Conservation (phyloP, 2,329 filamentous ascomycete genomes). For the Xylaria sp. region DNA sequence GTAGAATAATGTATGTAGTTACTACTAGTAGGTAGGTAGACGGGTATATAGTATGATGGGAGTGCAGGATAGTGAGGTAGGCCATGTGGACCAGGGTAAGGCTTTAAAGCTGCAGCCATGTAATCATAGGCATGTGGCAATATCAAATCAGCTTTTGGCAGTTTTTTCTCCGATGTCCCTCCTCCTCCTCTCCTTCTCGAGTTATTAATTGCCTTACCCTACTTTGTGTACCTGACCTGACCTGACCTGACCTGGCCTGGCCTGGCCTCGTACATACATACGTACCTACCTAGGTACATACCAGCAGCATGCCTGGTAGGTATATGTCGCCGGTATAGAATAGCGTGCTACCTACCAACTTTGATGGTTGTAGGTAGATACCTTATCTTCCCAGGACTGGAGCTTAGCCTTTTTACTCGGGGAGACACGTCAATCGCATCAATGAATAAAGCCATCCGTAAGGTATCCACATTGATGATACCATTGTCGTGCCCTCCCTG, state of each 20-base stretch:
- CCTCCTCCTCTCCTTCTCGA: slow-evolving; percentile 14
- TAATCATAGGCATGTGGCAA: slow-evolving; percentile 27
- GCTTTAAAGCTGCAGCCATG: slow-evolving; percentile 24
- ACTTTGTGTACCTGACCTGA: slow-evolving; percentile 9
- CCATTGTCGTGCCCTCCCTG: slow-evolving; percentile 13
- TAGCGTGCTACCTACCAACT: no score
- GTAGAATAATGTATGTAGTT: not conserved
- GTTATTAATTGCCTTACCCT: slow-evolving; percentile 16
- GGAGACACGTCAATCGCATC: slow-evolving; percentile 25
- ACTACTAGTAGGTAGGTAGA: not conserved
- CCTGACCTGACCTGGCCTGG: slow-evolving; percentile 10
- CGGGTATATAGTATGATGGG: not conserved
- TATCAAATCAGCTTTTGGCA: slow-evolving; percentile 37
- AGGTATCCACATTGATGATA: slow-evolving; percentile 22
- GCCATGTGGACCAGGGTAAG: slow-evolving; percentile 25
- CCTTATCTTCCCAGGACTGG: not conserved
- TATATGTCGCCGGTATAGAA: not conserved
- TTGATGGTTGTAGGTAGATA: not conserved
- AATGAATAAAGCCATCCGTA: slow-evolving; percentile 8
- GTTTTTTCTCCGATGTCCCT: slow-evolving; percentile 18
- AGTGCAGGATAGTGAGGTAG: not conserved
- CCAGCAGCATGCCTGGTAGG: not conserved
- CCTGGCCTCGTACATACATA: not conserved
- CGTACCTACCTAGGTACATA: no score
- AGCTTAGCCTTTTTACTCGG: slow-evolving; percentile 17